phyloP scores from a whole-genome alignment of 805 yeast species.

The Starmerella apis region DNA sequence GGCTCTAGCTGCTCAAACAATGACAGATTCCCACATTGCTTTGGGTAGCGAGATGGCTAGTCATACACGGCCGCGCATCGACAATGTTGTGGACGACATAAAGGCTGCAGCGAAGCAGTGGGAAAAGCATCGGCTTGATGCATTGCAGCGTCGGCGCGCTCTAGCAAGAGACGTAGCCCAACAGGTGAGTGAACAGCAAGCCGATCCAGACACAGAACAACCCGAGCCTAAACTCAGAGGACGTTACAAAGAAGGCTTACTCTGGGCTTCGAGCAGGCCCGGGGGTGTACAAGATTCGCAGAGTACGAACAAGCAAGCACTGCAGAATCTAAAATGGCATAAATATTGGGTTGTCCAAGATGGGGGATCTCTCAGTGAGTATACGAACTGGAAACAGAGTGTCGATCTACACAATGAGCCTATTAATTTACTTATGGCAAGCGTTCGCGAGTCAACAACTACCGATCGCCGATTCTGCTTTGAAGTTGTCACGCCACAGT shows the following conservation, averaged over 20 bases:
- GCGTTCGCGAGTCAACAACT: conserved; percentile 39
- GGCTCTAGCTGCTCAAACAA: conserved; percentile 32
- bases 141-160: conserved; percentile 32
- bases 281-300: conserved; percentile 28
- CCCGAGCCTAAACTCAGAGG: background rate
- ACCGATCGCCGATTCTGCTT: conserved; percentile 48
- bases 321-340: conserved; percentile 51
- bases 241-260: conserved; percentile 34
- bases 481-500: conserved; percentile 62
- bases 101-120: conserved; percentile 31
- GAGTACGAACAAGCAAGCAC: conserved; percentile 16
- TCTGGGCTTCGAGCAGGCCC: conserved; percentile 38
- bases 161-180: conserved; percentile 28
- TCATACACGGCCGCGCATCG: conserved; percentile 29
- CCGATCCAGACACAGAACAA: background rate
- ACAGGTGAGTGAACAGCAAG: background rate
- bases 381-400: conserved; percentile 70
- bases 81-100: conserved; percentile 30
- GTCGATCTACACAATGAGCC: conserved; percentile 52
- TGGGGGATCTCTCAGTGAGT: conserved; percentile 60
- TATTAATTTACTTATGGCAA: conserved; percentile 59
- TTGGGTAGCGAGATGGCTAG: conserved; percentile 26
- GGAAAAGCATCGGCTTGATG: conserved; percentile 33
- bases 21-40: conserved; percentile 27
- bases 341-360: conserved; percentile 74